phyloP scores from a whole-genome alignment of 805 yeast species.

The Yamadazyma philogaea region DNA sequence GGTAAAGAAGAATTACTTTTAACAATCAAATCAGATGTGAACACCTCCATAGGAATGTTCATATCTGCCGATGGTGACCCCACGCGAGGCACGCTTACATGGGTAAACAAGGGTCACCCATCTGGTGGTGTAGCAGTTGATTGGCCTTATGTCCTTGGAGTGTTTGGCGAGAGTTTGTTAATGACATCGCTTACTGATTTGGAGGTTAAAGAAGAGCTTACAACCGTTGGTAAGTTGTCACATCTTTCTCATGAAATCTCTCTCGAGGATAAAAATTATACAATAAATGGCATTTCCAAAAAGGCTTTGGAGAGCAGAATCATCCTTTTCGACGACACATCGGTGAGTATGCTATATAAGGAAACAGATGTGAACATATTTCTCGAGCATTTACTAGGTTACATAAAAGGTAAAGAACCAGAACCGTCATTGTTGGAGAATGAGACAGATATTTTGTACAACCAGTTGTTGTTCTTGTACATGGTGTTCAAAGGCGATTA shows the following conservation, averaged over 20 bases:
- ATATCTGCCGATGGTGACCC: slow-evolving; percentile 37
- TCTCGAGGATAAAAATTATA: slow-evolving; percentile 9
- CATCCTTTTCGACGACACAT: neutral
- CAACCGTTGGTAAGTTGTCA: slow-evolving; percentile 4
- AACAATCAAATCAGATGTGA: slow-evolving; percentile 30
- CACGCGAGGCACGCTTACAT: slow-evolving; percentile 40
- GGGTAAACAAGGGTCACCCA: slow-evolving; percentile 37
- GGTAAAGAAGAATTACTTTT: slow-evolving; percentile 28
- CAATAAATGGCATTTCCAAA: slow-evolving; percentile 5
- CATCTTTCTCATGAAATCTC: neutral
- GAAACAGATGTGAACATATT: slow-evolving; percentile 3
- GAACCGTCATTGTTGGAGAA: neutral
- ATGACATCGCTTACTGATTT: slow-evolving; percentile 21
- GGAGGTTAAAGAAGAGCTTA: slow-evolving; percentile 13
- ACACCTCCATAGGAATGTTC: slow-evolving; percentile 40
- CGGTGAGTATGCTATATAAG: slow-evolving; percentile 2
- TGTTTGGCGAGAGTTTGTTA: slow-evolving; percentile 21
- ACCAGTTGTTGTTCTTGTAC: slow-evolving; percentile 9
- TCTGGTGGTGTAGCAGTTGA: slow-evolving; percentile 27
- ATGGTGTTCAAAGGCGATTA: slow-evolving; percentile 8
- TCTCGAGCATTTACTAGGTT: slow-evolving; percentile 4
- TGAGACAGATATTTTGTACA: slow-evolving; percentile 11
- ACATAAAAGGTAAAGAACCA: slow-evolving; percentile 1
- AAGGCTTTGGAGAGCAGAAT: slow-evolving; percentile 2
- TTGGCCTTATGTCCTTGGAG: slow-evolving; percentile 38